Percentiles rank a stretch among this genome's conserved stretches.
Evolutionary conservation across 2,329 filamentous ascomycete species (phyloP).

Genomic region (Rhynchosporium graminicola): DNA sequence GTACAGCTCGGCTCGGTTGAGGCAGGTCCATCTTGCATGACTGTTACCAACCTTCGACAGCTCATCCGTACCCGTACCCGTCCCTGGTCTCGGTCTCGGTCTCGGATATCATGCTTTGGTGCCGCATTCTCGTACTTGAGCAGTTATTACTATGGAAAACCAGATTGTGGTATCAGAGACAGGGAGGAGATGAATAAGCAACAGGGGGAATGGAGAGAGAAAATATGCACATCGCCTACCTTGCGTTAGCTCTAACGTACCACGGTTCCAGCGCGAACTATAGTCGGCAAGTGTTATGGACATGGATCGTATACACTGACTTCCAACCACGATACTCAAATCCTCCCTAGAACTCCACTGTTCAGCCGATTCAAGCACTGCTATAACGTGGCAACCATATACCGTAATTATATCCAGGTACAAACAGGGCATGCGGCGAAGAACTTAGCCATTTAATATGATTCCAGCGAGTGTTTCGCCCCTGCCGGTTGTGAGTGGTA

Average conservation of each 20-base stretch:
- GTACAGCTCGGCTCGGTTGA: neutral
- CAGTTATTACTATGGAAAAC: too few species aligned
- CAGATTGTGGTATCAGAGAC: neutral
- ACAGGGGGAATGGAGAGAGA: neutral
- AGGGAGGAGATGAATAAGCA: neutral
- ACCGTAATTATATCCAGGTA: neutral
- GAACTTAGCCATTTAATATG: neutral
- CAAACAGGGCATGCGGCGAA: neutral
- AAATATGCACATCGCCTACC: slow-evolving; percentile 6
- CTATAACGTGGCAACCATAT: neutral
- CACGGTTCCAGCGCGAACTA: slow-evolving; percentile 2
- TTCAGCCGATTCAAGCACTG: neutral
- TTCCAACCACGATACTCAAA: neutral
- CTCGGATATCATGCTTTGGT: neutral
- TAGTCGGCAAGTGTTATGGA: slow-evolving; percentile 3
- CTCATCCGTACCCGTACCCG: neutral
- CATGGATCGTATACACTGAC: neutral
- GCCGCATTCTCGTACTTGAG: neutral
- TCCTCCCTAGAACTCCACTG: neutral
- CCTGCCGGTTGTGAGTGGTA: neutral
- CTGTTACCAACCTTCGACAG: neutral
- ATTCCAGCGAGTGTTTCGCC: neutral
- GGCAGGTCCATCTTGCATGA: neutral
- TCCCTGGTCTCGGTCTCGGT: neutral
- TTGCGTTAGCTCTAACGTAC: neutral